Conservation (phyloP, 2,329 filamentous ascomycete genomes). For the Trichoderma cornu-damae region DNA sequence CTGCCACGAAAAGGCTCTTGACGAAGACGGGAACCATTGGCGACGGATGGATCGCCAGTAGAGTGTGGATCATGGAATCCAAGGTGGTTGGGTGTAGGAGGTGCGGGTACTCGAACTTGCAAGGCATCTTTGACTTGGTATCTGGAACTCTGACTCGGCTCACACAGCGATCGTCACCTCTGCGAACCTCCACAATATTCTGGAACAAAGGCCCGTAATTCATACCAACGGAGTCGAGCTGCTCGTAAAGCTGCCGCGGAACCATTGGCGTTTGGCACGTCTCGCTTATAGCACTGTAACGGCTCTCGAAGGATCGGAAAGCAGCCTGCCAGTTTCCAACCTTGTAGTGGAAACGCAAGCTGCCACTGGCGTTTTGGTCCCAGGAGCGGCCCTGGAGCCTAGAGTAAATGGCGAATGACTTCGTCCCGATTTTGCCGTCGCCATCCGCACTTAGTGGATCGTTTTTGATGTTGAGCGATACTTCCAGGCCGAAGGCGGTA, state of each 20-base stretch:
- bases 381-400: slow-evolving; percentile 38
- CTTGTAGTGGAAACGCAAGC: slow-evolving; percentile 29
- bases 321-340: slow-evolving; percentile 20
- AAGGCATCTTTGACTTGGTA: slow-evolving; percentile 49
- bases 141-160: slow-evolving; percentile 42
- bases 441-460: slow-evolving; percentile 9
- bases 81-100: slow-evolving; percentile 55
- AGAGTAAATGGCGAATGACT: slow-evolving; percentile 44
- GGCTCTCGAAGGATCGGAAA: slow-evolving; percentile 23
- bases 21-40: slow-evolving; percentile 49
- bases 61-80: slow-evolving; percentile 51
- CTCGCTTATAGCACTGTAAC: slow-evolving; percentile 25
- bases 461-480: slow-evolving; percentile 42
- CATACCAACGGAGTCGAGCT: slow-evolving; percentile 46
- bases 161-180: slow-evolving; percentile 32
- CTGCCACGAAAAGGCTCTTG: slow-evolving; percentile 43
- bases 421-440: not conserved
- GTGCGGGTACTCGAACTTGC: slow-evolving; percentile 48
- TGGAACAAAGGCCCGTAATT: slow-evolving; percentile 48
- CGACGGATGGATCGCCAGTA: slow-evolving; percentile 41
- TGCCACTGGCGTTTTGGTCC: slow-evolving; percentile 41
- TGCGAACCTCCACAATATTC: slow-evolving; percentile 39
- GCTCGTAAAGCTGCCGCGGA: slow-evolving; percentile 47
- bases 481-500: slow-evolving; percentile 45
- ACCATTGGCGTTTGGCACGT: slow-evolving; percentile 33